Base-by-base conservation (phyloP, 768 basidiomycete species). In the Hypsizygus marmoreus region DNA sequence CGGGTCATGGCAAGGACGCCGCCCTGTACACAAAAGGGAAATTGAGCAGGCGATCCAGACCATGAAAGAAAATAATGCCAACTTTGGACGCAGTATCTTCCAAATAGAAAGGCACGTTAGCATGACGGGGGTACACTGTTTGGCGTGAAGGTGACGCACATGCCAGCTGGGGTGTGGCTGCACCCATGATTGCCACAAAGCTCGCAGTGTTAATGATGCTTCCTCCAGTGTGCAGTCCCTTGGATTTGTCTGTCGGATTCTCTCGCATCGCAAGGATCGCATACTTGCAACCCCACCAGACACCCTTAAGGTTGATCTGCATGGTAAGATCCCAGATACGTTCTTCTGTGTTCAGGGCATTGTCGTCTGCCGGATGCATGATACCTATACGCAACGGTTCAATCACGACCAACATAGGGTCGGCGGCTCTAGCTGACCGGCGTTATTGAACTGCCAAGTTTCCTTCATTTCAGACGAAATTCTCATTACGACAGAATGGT, bases 201-300 rank as follows among this genome's bases (percentile, higher is more conserved):
- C 91, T 95, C 3, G 97, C 95, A 8, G 92, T 95, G 70, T 98
- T 98, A 71, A 98, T 97, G 72, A 99, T 95, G 57, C 90, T 92
- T 47, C 91, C 91, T 34, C 91, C 91, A 9, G 74, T 70, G 58
- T 79, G 85, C 10, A 98, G 79, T 3, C 90, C 88, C 66, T 86
- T 91, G 50, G 79, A 70, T 49, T 79, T 77, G 47, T 97, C 94
- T 35, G 81, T 81, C 9, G 91, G 81, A 68, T 99, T 99, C 51
- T 91, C 69, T 49, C 91, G 85, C 95, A 99, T 99, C 28, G 97
- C 97, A 40, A 86, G 74, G 61, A 99, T 95, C 4, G 95, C 97
- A 60, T 98, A 86, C 70, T 97, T 98, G 77, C 89, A 95, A 24
- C 97, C 97, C 86, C 88, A 99, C 97, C 95, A 98, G 49, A 98